These are phyloP conservation scores for Fallopia convolvulus DNA, from an alignment of 148 eudicot species.

Conservation along the genomic window DNA sequence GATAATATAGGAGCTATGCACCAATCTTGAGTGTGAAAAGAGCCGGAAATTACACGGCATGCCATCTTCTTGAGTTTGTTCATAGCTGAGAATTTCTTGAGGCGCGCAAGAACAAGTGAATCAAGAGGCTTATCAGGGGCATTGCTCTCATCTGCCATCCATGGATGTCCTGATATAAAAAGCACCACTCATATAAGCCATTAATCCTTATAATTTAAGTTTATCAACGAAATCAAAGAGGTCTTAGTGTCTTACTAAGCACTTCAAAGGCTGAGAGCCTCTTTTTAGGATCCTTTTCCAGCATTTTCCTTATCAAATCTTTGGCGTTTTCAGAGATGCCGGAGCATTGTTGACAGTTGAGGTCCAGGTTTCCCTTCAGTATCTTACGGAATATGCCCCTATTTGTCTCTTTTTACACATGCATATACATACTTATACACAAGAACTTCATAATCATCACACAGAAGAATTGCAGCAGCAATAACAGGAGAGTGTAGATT, in stretches of 20 bases:
- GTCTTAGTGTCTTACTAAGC: slow-evolving; percentile 42
- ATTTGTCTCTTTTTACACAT: slow-evolving; percentile 39
- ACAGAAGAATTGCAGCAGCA: neutral
- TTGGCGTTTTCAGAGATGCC: slow-evolving; percentile 64
- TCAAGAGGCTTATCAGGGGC: slow-evolving; percentile 71
- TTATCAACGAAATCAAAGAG: neutral
- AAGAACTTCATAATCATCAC: neutral
- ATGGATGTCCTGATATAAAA: slow-evolving; percentile 53
- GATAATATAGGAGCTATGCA: neutral
- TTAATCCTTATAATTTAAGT: neutral
- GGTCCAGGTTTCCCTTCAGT: slow-evolving; percentile 44
- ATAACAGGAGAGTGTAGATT: neutral
- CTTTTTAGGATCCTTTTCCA: slow-evolving; percentile 44
- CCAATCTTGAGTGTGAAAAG: neutral
- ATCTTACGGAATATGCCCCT: slow-evolving; percentile 60
- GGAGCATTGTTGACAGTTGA: slow-evolving; percentile 58
- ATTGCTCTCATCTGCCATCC: slow-evolving; percentile 65
- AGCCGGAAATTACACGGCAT: slow-evolving; percentile 40
- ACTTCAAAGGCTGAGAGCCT: slow-evolving; percentile 59
- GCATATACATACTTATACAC: neutral
- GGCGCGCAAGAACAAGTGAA: slow-evolving; percentile 57
- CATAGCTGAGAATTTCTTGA: slow-evolving; percentile 70
- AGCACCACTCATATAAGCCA: neutral
- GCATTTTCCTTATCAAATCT: slow-evolving; percentile 57
- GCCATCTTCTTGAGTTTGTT: slow-evolving; percentile 87